A percentile compares a stretch with the other conserved stretches of the same genome.
Evolutionary conservation across 805 yeast species (phyloP).

Genomic region (Candida cerambycidarum): DNA sequence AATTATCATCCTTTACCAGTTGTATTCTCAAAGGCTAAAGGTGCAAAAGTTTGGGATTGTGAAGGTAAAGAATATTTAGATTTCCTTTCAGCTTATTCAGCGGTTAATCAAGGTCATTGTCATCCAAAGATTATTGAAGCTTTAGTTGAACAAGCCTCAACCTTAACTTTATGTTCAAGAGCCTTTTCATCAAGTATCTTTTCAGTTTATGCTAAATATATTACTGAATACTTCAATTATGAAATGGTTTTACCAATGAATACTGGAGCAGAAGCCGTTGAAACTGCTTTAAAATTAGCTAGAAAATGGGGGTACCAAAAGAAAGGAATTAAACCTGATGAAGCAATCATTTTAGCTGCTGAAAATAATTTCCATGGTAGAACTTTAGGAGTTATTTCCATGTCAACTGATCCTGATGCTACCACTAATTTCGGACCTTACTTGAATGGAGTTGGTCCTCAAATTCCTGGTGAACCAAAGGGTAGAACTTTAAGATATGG

Average conservation of each 20-base stretch:
- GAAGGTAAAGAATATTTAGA: slow-evolving; percentile 94
- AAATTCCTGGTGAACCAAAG: slow-evolving; percentile 69
- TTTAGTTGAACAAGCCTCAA: slow-evolving; percentile 80
- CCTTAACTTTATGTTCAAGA: slow-evolving; percentile 82
- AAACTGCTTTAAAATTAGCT: slow-evolving; percentile 89
- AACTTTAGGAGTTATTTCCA: slow-evolving; percentile 90
- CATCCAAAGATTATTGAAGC: slow-evolving; percentile 91
- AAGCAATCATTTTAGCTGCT: slow-evolving; percentile 87
- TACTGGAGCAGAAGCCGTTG: slow-evolving; percentile 99
- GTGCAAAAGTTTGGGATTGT: slow-evolving; percentile 98
- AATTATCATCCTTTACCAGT: slow-evolving; percentile 97
- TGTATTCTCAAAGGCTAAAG: slow-evolving; percentile 80
- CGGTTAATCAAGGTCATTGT: slow-evolving; percentile 97
- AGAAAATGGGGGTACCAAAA: slow-evolving; percentile 95
- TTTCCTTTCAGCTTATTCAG: slow-evolving; percentile 92
- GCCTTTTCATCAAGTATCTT: slow-evolving; percentile 90
- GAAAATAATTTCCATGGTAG: slow-evolving; percentile 95
- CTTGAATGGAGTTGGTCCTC: slow-evolving; percentile 78
- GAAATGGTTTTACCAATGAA: slow-evolving; percentile 97
- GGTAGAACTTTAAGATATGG: slow-evolving; percentile 74
- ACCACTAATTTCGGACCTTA: slow-evolving; percentile 88
- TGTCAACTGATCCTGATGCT: slow-evolving; percentile 96
- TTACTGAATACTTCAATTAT: slow-evolving; percentile 85
- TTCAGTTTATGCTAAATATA: slow-evolving; percentile 81
- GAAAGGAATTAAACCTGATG: slow-evolving; percentile 78